These are phyloP conservation scores for Sporothrix curviconia DNA, from an alignment of 2,329 filamentous ascomycete genomes.

Conservation along the genomic window DNA sequence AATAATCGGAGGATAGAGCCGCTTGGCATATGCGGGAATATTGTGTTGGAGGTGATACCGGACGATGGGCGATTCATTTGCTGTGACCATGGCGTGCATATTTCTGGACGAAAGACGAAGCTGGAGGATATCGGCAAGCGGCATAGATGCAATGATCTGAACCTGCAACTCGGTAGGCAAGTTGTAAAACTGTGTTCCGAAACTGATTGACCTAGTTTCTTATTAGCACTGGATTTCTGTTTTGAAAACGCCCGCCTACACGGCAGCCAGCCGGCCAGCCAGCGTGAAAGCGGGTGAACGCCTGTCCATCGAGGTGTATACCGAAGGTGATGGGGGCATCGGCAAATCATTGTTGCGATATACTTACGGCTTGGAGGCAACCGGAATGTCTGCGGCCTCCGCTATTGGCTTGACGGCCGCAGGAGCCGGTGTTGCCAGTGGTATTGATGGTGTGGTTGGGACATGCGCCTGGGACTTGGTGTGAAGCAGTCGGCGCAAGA, in stretches of 20 bases:
- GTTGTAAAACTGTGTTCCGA: constrained; percentile 51
- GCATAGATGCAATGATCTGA: constrained; percentile 54
- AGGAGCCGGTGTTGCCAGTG: not conserved
- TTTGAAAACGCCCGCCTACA: too few species aligned
- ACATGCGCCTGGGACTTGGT: constrained; percentile 13
- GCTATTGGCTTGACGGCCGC: not conserved
- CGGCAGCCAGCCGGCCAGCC: too few species aligned
- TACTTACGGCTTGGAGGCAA: not conserved
- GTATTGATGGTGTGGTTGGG: not conserved
- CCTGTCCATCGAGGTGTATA: too few species aligned
- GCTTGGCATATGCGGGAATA: constrained; percentile 53
- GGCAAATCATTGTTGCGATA: not conserved
- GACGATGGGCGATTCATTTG: constrained; percentile 56
- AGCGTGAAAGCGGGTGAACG: too few species aligned
- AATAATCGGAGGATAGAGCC: constrained; percentile 50
- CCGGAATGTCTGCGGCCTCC: not conserved
- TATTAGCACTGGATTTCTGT: too few species aligned
- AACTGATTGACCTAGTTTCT: constrained; percentile 31
- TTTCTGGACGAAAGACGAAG: constrained; percentile 52
- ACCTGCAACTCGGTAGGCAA: constrained; percentile 58
- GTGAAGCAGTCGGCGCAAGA: constrained; percentile 16
- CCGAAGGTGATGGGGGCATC: too few species aligned
- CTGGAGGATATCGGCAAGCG: constrained; percentile 54
- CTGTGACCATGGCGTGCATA: constrained; percentile 52
- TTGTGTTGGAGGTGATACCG: constrained; percentile 54